phyloP scores from a whole-genome alignment of 148 eudicot species.

The Euryodendron excelsum region DNA sequence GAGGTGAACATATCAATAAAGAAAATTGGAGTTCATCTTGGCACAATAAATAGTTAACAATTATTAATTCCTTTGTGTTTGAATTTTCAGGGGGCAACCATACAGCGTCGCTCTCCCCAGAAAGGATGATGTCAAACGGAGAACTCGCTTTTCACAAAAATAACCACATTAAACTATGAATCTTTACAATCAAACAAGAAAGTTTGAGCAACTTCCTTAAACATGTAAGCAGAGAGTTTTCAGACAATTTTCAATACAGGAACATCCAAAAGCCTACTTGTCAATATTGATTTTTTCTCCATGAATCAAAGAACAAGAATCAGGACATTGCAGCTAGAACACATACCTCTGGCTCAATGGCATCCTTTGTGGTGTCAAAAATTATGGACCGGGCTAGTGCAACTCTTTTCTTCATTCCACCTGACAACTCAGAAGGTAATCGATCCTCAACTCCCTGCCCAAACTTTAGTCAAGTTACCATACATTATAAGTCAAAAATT shows the following conservation, averaged over 20 bases:
- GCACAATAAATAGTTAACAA: neutral
- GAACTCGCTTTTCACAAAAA: neutral
- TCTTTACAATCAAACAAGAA: neutral
- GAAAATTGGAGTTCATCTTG: neutral
- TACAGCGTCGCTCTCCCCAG: neutral
- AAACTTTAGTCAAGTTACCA: constrained; percentile 9
- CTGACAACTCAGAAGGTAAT: constrained; percentile 88
- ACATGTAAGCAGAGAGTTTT: neutral
- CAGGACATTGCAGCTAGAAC: neutral
- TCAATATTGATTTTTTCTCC: neutral
- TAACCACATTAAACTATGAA: neutral
- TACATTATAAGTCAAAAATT: neutral
- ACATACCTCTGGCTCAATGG: constrained; percentile 82
- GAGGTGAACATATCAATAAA: neutral
- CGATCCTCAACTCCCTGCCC: constrained; percentile 84
- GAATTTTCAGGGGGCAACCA: neutral
- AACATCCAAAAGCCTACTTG: neutral
- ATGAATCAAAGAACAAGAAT: neutral
- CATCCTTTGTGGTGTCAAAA: constrained; percentile 70
- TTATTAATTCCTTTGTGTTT: neutral
- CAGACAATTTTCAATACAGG: neutral
- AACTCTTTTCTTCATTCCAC: constrained; percentile 97
- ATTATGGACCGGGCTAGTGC: constrained; percentile 89
- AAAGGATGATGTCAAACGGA: neutral
- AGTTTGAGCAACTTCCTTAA: neutral